Evolutionary conservation across 1,139 yeast species (phyloP).

Genomic region (Candida mesenterica): DNA sequence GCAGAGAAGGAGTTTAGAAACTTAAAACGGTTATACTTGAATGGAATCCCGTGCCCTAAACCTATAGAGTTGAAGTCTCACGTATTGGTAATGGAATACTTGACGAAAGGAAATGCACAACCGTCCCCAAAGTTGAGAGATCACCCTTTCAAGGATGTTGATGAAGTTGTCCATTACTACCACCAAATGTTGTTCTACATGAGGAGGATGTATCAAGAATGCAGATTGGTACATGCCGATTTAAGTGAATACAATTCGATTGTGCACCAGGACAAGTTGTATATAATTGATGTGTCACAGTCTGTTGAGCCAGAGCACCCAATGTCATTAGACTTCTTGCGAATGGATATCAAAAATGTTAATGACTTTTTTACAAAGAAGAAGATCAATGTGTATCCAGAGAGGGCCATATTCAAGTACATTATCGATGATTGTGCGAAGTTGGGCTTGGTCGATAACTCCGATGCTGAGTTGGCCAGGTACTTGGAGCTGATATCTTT

Average conservation of each 20-base stretch:
- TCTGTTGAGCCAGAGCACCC: conserved; percentile 98
- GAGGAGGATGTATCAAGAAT: conserved; percentile 82
- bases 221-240: conserved; percentile 95
- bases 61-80: conserved; percentile 87
- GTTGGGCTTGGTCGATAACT: conserved; percentile 36
- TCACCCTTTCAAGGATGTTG: conserved; percentile 63
- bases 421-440: conserved; percentile 48
- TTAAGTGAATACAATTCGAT: conserved; percentile 91
- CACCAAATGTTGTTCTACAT: conserved; percentile 79
- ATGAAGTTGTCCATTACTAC: conserved; percentile 67
- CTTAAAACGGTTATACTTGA: conserved; percentile 70
- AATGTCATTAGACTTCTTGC: conserved; percentile 85
- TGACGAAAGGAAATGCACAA: conserved; percentile 73
- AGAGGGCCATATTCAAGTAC: conserved; percentile 75
- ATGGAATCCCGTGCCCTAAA: conserved; percentile 89
- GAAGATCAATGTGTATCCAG: conserved; percentile 76
- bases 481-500: conserved; percentile 49
- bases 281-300: conserved; percentile 95
- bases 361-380: conserved; percentile 77
- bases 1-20: conserved; percentile 97
- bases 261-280: conserved; percentile 75
- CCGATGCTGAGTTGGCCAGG: conserved; percentile 37
- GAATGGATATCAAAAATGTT: conserved; percentile 97
- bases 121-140: conserved; percentile 89
- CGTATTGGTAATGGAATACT: conserved; percentile 91